Evolutionary conservation across 306 rosid genomes (phyloP).

Genomic region (Inga oerstediana): DNA sequence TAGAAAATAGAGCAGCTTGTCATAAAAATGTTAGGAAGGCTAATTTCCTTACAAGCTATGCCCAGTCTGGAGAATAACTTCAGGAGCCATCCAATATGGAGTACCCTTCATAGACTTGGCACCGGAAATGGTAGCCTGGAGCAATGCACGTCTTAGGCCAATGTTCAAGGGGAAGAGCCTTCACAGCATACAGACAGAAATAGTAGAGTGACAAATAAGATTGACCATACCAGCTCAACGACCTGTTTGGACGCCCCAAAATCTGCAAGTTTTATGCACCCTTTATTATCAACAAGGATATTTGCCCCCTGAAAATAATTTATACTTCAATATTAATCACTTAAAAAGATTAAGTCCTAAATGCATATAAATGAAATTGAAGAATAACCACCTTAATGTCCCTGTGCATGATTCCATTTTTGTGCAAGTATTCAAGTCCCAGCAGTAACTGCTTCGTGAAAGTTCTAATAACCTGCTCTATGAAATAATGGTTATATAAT

Average conservation of each 20-base stretch:
- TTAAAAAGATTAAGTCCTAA: constrained; percentile 15
- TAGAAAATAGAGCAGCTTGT: constrained; percentile 29
- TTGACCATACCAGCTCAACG: constrained; percentile 83
- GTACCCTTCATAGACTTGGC: constrained; percentile 99
- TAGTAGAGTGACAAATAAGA: constrained; percentile 29
- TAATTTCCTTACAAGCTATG: constrained; percentile 91
- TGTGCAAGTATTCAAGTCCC: constrained; percentile 95
- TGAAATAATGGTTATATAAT: constrained; percentile 33
- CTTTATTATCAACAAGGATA: constrained; percentile 98
- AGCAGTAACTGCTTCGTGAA: constrained; percentile 85
- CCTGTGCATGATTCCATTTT: constrained; percentile 97
- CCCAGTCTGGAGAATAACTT: constrained; percentile 98
- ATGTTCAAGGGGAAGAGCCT: constrained; percentile 21
- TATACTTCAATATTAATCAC: constrained; percentile 27
- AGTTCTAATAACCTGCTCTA: constrained; percentile 81
- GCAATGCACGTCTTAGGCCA: constrained; percentile 34
- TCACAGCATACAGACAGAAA: constrained; percentile 28
- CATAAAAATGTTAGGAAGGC: constrained; percentile 31
- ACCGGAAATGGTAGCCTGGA: constrained; percentile 96
- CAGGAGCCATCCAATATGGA: constrained; percentile 99
- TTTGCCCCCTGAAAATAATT: constrained; percentile 85
- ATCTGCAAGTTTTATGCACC: constrained; percentile 98
- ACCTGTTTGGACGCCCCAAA: constrained; percentile 99
- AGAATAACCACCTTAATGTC: constrained; percentile 79
- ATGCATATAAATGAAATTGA: constrained; percentile 21